A percentile compares a stretch with the other conserved stretches of the same genome.
Evolutionary conservation across 139 green algal species (phyloP).

Genomic region (Volvox reticuliferus): DNA sequence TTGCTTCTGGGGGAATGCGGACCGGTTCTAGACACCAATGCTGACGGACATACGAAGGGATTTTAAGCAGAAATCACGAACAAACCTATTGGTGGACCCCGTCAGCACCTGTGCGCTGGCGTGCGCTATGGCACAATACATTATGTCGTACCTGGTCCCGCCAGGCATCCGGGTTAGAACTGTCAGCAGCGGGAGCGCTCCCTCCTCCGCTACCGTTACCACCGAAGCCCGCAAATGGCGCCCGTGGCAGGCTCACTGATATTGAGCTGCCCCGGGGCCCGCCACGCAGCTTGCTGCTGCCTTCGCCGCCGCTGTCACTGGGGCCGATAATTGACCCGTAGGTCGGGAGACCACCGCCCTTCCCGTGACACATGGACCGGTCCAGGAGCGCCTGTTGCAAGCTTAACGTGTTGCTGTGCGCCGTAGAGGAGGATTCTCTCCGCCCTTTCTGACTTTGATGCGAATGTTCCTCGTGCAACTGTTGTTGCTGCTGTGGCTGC

Average conservation of each 20-base stretch:
- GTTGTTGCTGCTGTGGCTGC: not conserved
- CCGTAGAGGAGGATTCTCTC: too few relatives aligned
- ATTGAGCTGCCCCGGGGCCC: not conserved
- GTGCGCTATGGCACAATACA: too few relatives aligned
- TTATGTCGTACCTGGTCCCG: not conserved
- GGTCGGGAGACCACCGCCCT: not conserved
- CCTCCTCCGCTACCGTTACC: too few relatives aligned
- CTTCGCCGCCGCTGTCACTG: not conserved
- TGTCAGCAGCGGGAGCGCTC: not conserved
- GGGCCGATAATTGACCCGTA: not conserved
- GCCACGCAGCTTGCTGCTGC: not conserved
- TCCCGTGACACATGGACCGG: not conserved
- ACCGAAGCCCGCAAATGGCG: too few relatives aligned
- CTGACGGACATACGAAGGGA: too few relatives aligned
- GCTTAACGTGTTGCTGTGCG: not conserved
- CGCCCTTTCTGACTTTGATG: not conserved
- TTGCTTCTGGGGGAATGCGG: too few relatives aligned
- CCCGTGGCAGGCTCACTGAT: not conserved
- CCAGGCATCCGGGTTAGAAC: not conserved
- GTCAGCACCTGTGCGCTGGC: too few relatives aligned
- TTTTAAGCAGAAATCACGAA: too few relatives aligned
- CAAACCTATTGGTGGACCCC: too few relatives aligned
- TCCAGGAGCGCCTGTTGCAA: not conserved
- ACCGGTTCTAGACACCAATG: too few relatives aligned
- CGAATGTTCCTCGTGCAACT: too few relatives aligned